A percentile compares a stretch with the other conserved stretches of the same genome.
Conservation (phyloP, 2,329 filamentous ascomycete species). For the Aspergillus sp. region DNA sequence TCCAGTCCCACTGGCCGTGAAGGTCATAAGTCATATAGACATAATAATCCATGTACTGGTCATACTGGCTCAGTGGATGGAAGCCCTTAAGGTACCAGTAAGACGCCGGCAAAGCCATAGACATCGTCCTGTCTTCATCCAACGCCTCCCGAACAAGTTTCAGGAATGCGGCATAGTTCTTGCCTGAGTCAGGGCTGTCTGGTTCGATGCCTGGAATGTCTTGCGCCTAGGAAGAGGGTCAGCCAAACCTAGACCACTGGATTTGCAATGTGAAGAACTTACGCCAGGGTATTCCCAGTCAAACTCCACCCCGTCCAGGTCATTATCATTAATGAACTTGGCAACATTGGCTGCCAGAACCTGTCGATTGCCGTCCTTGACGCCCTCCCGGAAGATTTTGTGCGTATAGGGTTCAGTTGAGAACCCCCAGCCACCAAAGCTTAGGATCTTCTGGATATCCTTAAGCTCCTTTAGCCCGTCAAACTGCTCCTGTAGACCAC, state of each 20-base stretch:
- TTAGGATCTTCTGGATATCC: slow-evolving; percentile 29
- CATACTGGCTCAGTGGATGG: slow-evolving; percentile 20
- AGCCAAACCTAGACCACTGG: background rate
- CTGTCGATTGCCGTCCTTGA: slow-evolving; percentile 15
- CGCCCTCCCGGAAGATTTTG: slow-evolving; percentile 38
- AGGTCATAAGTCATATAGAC: slow-evolving; percentile 44
- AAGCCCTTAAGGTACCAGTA: slow-evolving; percentile 37
- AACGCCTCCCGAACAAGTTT: slow-evolving; percentile 15
- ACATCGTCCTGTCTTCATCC: slow-evolving; percentile 22
- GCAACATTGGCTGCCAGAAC: slow-evolving; percentile 31
- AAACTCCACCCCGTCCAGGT: slow-evolving; percentile 14
- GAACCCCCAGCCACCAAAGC: slow-evolving; percentile 48
- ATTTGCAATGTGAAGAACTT: slow-evolving; percentile 7
- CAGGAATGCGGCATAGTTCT: slow-evolving; percentile 36
- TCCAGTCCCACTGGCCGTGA: slow-evolving; percentile 17
- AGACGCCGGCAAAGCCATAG: slow-evolving; percentile 28
- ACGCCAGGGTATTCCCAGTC: slow-evolving; percentile 16
- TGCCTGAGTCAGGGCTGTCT: slow-evolving; percentile 26
- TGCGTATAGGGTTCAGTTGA: slow-evolving; percentile 39
- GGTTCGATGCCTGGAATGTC: slow-evolving; percentile 40
- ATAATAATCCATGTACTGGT: slow-evolving; percentile 32
- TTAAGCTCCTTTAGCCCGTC: background rate
- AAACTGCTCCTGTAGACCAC: background rate
- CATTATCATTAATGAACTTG: slow-evolving; percentile 11
- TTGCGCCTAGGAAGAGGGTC: background rate